A percentile compares a stretch with the other conserved stretches of the same genome.
Evolutionary conservation across 805 yeast species (phyloP).

Genomic region (Candida loeiensis): DNA sequence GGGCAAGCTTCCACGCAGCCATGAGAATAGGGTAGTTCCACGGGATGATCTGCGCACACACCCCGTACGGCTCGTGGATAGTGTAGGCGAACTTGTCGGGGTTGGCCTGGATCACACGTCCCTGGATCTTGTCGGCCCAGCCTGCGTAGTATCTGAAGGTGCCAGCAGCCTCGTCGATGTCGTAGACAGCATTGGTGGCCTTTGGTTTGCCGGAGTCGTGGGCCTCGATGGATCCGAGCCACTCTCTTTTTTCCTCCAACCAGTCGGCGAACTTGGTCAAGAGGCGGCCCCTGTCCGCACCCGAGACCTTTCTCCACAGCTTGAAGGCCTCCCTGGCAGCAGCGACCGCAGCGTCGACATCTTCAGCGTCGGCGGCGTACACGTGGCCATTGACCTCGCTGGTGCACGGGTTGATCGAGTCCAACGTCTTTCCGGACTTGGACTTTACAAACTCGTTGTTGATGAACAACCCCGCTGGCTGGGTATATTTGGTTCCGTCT

Average conservation of each 20-base stretch:
- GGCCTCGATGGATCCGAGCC: slow-evolving; percentile 39
- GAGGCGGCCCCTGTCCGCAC: slow-evolving; percentile 37
- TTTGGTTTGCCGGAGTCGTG: slow-evolving; percentile 49
- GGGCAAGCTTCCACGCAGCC: slow-evolving; percentile 81
- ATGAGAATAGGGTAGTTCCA: slow-evolving; percentile 69
- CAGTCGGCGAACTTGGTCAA: slow-evolving; percentile 37
- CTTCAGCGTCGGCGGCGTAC: slow-evolving; percentile 40
- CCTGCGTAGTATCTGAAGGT: slow-evolving; percentile 56
- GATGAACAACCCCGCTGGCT: slow-evolving; percentile 63
- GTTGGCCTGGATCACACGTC: slow-evolving; percentile 41
- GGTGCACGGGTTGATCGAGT: slow-evolving; percentile 42
- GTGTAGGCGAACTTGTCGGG: slow-evolving; percentile 61
- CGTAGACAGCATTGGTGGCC: slow-evolving; percentile 46
- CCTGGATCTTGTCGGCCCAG: slow-evolving; percentile 58
- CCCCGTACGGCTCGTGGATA: slow-evolving; percentile 62
- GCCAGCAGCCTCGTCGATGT: slow-evolving; percentile 44
- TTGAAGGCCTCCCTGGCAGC: slow-evolving; percentile 38
- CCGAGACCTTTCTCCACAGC: slow-evolving; percentile 47
- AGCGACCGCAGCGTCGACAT: slow-evolving; percentile 40
- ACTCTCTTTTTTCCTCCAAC: slow-evolving; percentile 30
- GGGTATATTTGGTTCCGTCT: slow-evolving; percentile 46
- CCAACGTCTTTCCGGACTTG: slow-evolving; percentile 33
- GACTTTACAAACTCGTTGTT: slow-evolving; percentile 49
- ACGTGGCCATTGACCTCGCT: slow-evolving; percentile 42
- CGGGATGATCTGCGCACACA: slow-evolving; percentile 67